Base-by-base conservation (phyloP, 1,284 basidiomycete genomes). In the Exobasidium cylindrosporum region DNA sequence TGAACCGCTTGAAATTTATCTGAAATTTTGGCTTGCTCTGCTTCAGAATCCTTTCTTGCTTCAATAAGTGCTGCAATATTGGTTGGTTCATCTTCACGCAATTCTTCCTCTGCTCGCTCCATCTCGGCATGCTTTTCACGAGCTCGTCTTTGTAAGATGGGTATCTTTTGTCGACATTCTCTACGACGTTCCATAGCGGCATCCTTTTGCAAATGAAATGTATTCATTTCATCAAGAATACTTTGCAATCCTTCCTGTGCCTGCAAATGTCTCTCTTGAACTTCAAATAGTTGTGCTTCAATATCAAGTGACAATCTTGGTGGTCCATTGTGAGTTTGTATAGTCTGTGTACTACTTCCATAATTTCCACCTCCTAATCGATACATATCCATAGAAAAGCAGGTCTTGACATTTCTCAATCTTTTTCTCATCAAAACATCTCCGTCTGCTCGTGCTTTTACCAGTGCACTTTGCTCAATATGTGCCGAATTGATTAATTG, bases 401-500 rank as follows among this genome's bases (percentile, higher is more conserved):
- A 74, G 14, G 63, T 59, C 24, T 70, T 60, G 3, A 82, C 77
- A 59, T 81, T 81, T 29, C 43, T 45, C 0, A 69, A 73, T 32
- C 67, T 58, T 0, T 56, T 64, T 17, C 81, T 79, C 66, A 82
- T 69, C 14, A 82, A 66, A 46, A 24, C 58, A 57, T 78, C 74
- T 29, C 74, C 77, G 5, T 73, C 66, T 13, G 50, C 62, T 62
- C 77, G 76, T 40, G 54, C 47, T 24, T 61, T 58, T 14, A 88
- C 86, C 11, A 97, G 84, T 2, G 91, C 81, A 1, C 84, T 85
- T 17, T 84, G 83, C 79, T 98, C 95, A 59, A 97, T 90, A 46
- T 81, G 81, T 23, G 81, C 81, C 44, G 84, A 82, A 78, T 92
- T 91, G 81, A 97, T 88, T 43, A 98, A 81, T 56, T 94, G 84